A percentile compares a stretch with the other conserved stretches of the same genome.
Evolutionary conservation across 257 asterid genomes (phyloP).

Genomic region (Misopates orontium): DNA sequence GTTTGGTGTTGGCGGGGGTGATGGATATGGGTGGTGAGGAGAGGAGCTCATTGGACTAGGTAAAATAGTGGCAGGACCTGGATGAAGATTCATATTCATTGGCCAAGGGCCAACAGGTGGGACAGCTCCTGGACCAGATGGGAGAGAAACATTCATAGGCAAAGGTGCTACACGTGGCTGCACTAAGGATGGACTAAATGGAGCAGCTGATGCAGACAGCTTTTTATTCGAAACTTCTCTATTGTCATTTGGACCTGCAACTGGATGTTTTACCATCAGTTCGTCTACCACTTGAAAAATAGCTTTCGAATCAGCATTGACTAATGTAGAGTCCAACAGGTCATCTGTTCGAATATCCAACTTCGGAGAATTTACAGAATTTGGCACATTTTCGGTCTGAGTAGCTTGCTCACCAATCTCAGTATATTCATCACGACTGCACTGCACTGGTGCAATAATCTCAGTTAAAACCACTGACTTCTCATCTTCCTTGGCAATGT

Average conservation of each 20-base stretch:
- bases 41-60: conserved; percentile 74
- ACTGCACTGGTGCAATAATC: conserved; percentile 31
- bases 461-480: conserved; percentile 34
- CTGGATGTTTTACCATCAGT: conserved; percentile 39
- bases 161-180: conserved; percentile 60
- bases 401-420: conserved; percentile 36
- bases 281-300: conserved; percentile 50
- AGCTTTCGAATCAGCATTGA: conserved; percentile 35
- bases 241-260: conserved; percentile 45
- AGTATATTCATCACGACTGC: conserved; percentile 36
- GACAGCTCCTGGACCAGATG: conserved; percentile 64
- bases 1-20: conserved; percentile 90
- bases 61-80: conserved; percentile 68
- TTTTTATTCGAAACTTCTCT: conserved; percentile 68
- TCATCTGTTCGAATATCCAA: conserved; percentile 39
- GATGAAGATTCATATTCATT: conserved; percentile 84
- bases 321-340: conserved; percentile 29
- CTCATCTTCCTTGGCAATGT: conserved; percentile 35
- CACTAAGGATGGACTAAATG: conserved; percentile 79
- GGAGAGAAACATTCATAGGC: conserved; percentile 60
- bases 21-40: conserved; percentile 85
- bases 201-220: conserved; percentile 96
- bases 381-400: conserved; percentile 28
- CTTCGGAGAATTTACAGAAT: conserved; percentile 39
- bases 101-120: conserved; percentile 77